phyloP scores from a whole-genome alignment of 345 rosid species.

The Capsella bursapastoris region DNA sequence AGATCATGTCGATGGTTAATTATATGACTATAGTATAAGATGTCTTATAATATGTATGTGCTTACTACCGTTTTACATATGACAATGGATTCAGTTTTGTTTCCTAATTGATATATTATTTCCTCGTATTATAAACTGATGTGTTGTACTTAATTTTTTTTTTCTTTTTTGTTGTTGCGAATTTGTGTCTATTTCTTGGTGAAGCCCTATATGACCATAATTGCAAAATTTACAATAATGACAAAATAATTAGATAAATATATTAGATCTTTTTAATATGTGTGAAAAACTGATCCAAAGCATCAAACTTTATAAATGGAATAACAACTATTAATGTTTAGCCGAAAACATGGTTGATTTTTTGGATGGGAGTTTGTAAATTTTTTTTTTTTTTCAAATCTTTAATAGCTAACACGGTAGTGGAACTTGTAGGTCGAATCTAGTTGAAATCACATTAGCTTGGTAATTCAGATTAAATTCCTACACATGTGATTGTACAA shows the following conservation, averaged over 20 bases:
- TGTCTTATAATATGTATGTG: constrained; percentile 1
- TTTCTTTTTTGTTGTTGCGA: background rate
- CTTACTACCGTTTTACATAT: constrained; percentile 18
- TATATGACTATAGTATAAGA: constrained; percentile 17
- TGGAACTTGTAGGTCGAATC: constrained; percentile 8
- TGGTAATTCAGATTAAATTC: background rate
- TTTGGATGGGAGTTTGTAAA: background rate
- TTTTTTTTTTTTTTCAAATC: background rate
- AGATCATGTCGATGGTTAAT: constrained; percentile 12
- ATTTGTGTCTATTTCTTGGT: background rate
- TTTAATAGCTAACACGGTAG: constrained; percentile 1
- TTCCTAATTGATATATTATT: constrained; percentile 4
- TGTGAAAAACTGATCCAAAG: background rate
- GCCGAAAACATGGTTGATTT: background rate
- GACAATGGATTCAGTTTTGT: constrained; percentile 34
- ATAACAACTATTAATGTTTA: background rate
- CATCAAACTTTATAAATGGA: background rate
- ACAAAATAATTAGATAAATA: background rate
- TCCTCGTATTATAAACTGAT: constrained; percentile 11
- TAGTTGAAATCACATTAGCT: background rate
- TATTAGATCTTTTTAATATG: background rate
- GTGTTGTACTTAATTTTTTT: background rate
- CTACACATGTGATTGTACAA: background rate
- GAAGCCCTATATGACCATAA: constrained; percentile 3
- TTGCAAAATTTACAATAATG: background rate